phyloP scores from a whole-genome alignment of 768 basidiomycete genomes.

The Kwoniella dejecticola region DNA sequence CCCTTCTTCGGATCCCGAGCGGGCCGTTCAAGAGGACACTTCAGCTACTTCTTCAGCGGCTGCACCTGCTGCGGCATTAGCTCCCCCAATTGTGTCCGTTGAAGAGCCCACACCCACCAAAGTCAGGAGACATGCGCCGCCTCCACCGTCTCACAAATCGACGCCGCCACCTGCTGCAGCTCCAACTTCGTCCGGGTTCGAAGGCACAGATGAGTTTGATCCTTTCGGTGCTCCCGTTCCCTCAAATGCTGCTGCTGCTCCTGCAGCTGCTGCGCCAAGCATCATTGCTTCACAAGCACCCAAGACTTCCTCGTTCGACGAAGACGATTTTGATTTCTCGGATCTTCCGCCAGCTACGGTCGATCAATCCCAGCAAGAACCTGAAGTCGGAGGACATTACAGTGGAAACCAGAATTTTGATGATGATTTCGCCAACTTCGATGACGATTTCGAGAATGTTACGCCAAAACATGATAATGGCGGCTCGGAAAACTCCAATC shows the following conservation, averaged over 20 bases:
- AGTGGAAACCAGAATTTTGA: constrained; percentile 30
- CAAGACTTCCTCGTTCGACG: constrained; percentile 41
- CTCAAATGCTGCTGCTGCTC: constrained; percentile 13
- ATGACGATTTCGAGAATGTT: constrained; percentile 55
- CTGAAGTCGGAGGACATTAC: background rate
- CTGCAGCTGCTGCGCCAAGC: no score
- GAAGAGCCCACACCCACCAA: constrained; percentile 18
- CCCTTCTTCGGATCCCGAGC: background rate
- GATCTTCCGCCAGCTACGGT: constrained; percentile 49
- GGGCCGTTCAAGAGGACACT: background rate
- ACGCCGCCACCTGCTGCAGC: constrained; percentile 14
- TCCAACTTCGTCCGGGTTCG: background rate
- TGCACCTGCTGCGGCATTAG: constrained; percentile 11
- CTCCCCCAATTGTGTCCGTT: constrained; percentile 21
- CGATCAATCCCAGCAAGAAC: constrained; percentile 14
- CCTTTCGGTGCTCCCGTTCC: constrained; percentile 36
- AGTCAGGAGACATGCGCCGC: constrained; percentile 39
- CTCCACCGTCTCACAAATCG: constrained; percentile 33
- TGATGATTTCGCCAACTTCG: constrained; percentile 55
- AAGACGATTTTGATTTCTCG: constrained; percentile 52
- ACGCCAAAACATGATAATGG: constrained; percentile 21
- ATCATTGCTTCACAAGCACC: constrained; percentile 14
- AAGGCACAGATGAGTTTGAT: constrained; percentile 35
- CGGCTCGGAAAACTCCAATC: constrained; percentile 18
- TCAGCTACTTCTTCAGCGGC: background rate